Evolutionary conservation across 768 basidiomycete genomes (phyloP).

Genomic region (Leccinum incarnatum): DNA sequence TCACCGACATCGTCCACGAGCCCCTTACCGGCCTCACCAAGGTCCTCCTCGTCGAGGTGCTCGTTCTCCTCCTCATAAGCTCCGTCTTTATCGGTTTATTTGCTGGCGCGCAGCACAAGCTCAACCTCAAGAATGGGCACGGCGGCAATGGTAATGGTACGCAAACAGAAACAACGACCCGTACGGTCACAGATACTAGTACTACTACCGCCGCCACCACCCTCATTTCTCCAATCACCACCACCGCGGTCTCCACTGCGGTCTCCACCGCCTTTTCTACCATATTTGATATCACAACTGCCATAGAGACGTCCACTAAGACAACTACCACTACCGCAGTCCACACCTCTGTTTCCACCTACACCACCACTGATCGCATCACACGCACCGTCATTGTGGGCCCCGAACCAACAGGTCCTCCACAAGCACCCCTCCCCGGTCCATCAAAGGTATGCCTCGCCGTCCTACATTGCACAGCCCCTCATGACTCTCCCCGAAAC

Average conservation of each 20-base stretch:
- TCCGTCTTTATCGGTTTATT: constrained; percentile 93
- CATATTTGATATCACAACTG: constrained; percentile 32
- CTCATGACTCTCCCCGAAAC: constrained; percentile 8
- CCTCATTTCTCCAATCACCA: constrained; percentile 29
- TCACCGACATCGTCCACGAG: constrained; percentile 63
- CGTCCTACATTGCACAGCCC: background rate
- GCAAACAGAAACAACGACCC: constrained; percentile 33
- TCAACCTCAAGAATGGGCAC: constrained; percentile 49
- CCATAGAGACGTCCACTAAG: constrained; percentile 42
- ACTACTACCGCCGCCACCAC: constrained; percentile 32
- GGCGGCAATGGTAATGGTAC: constrained; percentile 32
- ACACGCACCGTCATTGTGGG: constrained; percentile 42
- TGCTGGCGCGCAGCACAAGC: constrained; percentile 80
- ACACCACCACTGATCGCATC: constrained; percentile 35
- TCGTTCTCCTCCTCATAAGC: constrained; percentile 76
- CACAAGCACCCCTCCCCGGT: constrained; percentile 54
- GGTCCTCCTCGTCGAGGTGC: constrained; percentile 69
- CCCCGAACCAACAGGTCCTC: constrained; percentile 39
- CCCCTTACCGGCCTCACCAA: constrained; percentile 83
- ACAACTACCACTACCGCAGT: constrained; percentile 38
- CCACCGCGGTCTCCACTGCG: constrained; percentile 34
- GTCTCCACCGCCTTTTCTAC: constrained; percentile 33
- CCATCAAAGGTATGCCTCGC: constrained; percentile 49
- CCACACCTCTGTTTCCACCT: constrained; percentile 37
- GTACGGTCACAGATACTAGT: constrained; percentile 32